These are phyloP conservation scores for Beta macrorhiza DNA, from an alignment of 179 eudicot genomes.

Conservation along the genomic window DNA sequence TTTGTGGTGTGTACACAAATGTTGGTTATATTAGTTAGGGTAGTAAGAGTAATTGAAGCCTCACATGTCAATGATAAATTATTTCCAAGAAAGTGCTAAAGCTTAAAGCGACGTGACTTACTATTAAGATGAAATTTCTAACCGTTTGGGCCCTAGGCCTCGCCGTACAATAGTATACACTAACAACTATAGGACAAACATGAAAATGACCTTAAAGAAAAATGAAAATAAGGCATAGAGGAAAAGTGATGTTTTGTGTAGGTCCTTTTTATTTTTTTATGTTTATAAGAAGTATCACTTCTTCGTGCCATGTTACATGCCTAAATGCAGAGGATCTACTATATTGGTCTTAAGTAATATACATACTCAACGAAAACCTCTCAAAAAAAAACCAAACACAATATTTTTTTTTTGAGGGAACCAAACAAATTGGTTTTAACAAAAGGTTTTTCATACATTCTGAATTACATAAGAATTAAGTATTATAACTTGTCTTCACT, in stretches of 20 bases:
- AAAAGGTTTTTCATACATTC: no score
- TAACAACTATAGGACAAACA: slow-evolving; percentile 34
- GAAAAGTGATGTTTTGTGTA: not conserved
- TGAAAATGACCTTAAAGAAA: slow-evolving; percentile 27
- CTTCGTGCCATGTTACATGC: not conserved
- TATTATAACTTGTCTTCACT: no score
- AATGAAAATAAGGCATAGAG: not conserved
- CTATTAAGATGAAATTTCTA: slow-evolving; percentile 26
- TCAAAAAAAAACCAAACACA: no score
- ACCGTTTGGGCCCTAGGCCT: slow-evolving; percentile 29
- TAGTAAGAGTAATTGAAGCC: slow-evolving; percentile 25
- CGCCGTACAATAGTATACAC: slow-evolving; percentile 27
- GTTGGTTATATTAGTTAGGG: slow-evolving; percentile 38
- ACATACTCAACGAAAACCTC: no score
- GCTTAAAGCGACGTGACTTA: slow-evolving; percentile 29
- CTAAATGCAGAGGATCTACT: not conserved
- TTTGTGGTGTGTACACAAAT: slow-evolving; percentile 13
- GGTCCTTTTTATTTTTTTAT: not conserved
- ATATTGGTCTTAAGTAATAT: not conserved
- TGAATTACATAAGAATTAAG: no score
- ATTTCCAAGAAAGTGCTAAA: slow-evolving; percentile 27
- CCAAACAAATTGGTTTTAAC: no score
- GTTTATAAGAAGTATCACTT: not conserved
- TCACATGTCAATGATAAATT: slow-evolving; percentile 30
- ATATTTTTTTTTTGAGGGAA: no score